A percentile compares a stretch with the other conserved stretches of the same genome.
Conservation (phyloP, 306 rosid species). For the Dryas octopetala region DNA sequence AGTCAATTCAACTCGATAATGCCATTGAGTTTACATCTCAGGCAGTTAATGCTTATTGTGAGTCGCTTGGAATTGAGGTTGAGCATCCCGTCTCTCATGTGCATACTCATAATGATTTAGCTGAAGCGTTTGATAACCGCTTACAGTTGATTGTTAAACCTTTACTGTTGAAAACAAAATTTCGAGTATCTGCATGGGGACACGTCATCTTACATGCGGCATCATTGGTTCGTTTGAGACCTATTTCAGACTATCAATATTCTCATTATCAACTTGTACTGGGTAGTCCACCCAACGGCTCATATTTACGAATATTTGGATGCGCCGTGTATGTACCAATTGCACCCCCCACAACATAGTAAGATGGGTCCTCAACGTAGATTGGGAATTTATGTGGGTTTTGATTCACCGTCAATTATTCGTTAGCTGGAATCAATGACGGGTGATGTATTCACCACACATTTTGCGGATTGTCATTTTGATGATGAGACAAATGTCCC, state of each 20-base stretch:
- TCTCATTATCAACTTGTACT: neutral
- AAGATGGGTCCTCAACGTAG: neutral
- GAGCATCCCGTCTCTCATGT: too few species aligned
- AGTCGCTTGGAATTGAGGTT: too few species aligned
- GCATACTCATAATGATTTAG: neutral
- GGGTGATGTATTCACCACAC: slow-evolving; percentile 2
- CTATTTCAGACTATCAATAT: neutral
- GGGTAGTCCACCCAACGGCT: neutral
- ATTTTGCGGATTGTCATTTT: slow-evolving; percentile 12
- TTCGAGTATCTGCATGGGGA: neutral
- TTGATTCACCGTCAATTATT: neutral
- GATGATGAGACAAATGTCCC: slow-evolving; percentile 8
- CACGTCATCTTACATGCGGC: neutral
- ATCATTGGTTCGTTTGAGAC: neutral
- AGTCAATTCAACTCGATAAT: neutral
- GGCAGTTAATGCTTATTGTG: neutral
- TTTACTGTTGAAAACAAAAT: neutral
- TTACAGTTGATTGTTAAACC: neutral
- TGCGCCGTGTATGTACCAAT: neutral
- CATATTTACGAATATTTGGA: neutral
- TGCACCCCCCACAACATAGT: slow-evolving; percentile 8
- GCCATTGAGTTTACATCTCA: neutral
- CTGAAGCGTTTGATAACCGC: neutral
- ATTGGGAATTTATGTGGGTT: neutral
- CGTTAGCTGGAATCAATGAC: neutral